Conservation (phyloP, 306 rosid genomes). For the Hippophae rhamnoides region DNA sequence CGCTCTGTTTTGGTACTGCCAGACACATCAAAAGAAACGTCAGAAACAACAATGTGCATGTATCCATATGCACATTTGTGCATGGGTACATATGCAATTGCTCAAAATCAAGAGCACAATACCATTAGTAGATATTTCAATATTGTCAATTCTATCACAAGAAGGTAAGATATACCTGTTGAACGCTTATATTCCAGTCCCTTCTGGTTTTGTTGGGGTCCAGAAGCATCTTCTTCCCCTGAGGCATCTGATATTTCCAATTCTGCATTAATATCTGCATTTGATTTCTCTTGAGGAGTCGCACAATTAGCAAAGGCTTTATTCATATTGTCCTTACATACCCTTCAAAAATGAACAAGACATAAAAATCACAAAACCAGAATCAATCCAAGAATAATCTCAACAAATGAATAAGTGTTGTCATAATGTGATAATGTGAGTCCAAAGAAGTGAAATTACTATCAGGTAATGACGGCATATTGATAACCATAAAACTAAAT, state of each 20-base stretch:
- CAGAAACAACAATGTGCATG: conserved; percentile 15
- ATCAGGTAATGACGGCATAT: neutral
- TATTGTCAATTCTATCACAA: conserved; percentile 7
- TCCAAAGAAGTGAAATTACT: neutral
- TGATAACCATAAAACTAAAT: neutral
- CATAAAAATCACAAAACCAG: conserved; percentile 8
- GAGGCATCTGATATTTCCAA: conserved; percentile 90
- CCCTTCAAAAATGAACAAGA: conserved; percentile 48
- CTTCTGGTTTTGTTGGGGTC: conserved; percentile 41
- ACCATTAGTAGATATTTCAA: conserved; percentile 1
- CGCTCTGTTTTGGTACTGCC: conserved; percentile 65
- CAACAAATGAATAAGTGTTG: neutral
- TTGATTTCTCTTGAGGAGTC: conserved; percentile 90
- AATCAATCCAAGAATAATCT: conserved; percentile 1
- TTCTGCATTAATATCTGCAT: conserved; percentile 87
- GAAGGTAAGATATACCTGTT: conserved; percentile 33
- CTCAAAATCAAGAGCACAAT: neutral
- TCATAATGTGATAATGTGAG: neutral
- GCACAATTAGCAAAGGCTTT: conserved; percentile 64
- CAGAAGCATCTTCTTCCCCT: conserved; percentile 81
- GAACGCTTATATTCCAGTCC: conserved; percentile 49
- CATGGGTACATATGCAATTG: neutral
- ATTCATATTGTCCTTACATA: conserved; percentile 71
- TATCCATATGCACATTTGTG: neutral
- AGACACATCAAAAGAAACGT: conserved; percentile 12